These are phyloP conservation scores for Hemisphaericaspora xylofermentans DNA, from an alignment of 1,139 yeast species.

Conservation along the genomic window DNA sequence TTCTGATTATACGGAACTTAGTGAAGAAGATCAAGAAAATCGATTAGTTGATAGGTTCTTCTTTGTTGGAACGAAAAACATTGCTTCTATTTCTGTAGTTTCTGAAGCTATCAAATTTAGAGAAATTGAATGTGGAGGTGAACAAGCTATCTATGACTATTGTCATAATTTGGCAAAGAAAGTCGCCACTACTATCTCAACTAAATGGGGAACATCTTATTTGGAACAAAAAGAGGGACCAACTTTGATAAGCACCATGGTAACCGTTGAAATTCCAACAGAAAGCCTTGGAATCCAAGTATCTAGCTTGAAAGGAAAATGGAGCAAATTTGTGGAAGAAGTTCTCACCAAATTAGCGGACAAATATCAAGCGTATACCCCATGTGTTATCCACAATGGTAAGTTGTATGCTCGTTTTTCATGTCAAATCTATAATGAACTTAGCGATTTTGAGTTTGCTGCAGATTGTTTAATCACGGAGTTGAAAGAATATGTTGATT, in stretches of 20 bases:
- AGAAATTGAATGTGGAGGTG: constrained; percentile 59
- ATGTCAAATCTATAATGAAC: constrained; percentile 59
- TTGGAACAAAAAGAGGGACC: constrained; percentile 29
- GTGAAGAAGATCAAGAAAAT: constrained; percentile 23
- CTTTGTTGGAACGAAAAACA: constrained; percentile 37
- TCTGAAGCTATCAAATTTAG: constrained; percentile 51
- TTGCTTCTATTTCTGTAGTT: constrained; percentile 27
- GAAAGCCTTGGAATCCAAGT: constrained; percentile 14
- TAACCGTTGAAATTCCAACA: constrained; percentile 38
- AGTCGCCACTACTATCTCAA: constrained; percentile 38
- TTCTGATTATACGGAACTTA: constrained; percentile 18
- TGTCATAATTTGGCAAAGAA: constrained; percentile 42
- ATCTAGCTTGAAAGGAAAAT: constrained; percentile 13
- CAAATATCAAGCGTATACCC: constrained; percentile 46
- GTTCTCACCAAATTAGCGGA: constrained; percentile 9
- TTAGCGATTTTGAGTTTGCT: constrained; percentile 51
- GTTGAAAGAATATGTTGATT: constrained; percentile 13
- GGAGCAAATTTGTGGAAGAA: constrained; percentile 10
- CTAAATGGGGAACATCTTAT: constrained; percentile 38
- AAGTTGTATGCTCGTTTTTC: constrained; percentile 52
- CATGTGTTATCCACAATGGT: constrained; percentile 41
- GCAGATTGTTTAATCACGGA: constrained; percentile 26
- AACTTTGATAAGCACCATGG: constrained; percentile 33
- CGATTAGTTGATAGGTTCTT: constrained; percentile 39
- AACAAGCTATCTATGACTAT: constrained; percentile 49